Base-by-base conservation (phyloP, 2,329 filamentous ascomycete genomes). In the Ophiostoma perfectum region DNA sequence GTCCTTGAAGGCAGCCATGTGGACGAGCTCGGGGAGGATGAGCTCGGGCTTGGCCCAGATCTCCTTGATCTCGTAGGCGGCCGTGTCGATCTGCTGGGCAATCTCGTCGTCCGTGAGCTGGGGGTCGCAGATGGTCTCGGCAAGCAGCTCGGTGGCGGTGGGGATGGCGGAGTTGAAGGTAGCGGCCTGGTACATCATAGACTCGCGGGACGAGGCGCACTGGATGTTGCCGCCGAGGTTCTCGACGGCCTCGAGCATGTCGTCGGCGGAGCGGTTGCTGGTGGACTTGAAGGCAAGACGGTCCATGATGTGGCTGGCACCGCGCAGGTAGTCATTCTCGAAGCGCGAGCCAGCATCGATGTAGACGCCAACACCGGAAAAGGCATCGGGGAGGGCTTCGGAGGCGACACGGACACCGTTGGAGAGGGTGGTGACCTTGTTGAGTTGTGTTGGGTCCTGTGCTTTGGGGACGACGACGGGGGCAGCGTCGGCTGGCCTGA, bases 21-120 rank as follows among this genome's bases (percentile, higher is more conserved):
- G 95, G 49, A 98, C 90, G 73, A 99, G 81, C 80, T 99, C 95
- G 0, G 95, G 95, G 70, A 99, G 81, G 73, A 99, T 98, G 68
- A 99, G 85, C 75, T 98, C 94, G 0, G 95, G 93, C 83, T 96
- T 98, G 74, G 90, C 90, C 95, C 95, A 99, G 68, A 99, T 98
- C 81, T 98, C 95, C 38, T 88, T 88, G 77, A 99, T 95, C 80
- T 99, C 95, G 77, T 98, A 99, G 66, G 93, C 88, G 8, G 94
- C 95, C 6, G 94, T 98, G 76, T 91, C 88, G 36, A 99, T 82
- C 80, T 99, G 95, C 77, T 93, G 88, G 27, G 84, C 80, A 0
- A 99, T 91, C 79, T 99, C 95, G 27, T 91, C 87, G 39, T 96
- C 90, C 8, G 92, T 96, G 73, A 98, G 90, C 68, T 84, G 78